Percentiles rank a stretch among this genome's conserved stretches.
Evolutionary conservation across 306 rosid genomes (phyloP).

Genomic region (Lotus japonicus): DNA sequence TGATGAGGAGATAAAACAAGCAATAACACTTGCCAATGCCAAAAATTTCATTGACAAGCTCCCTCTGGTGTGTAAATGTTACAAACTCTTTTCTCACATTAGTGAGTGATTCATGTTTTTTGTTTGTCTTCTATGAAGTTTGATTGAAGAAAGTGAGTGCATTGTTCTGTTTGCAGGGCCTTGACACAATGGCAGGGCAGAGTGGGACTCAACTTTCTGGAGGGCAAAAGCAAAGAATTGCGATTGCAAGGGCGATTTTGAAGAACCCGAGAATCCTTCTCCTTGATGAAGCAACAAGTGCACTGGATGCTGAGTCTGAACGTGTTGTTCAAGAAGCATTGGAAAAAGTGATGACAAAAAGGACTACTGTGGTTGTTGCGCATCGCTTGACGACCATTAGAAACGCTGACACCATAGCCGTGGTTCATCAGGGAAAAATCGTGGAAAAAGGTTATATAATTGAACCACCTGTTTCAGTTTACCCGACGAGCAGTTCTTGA

Average conservation of each 20-base stretch:
- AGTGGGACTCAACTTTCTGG: conserved; percentile 92
- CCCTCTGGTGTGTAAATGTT: conserved; percentile 41
- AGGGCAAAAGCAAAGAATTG: conserved; percentile 96
- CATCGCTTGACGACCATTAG: conserved; percentile 88
- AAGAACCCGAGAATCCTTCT: conserved; percentile 85
- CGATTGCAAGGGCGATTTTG: conserved; percentile 88
- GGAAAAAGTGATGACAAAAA: conserved; percentile 46
- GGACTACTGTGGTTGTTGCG: conserved; percentile 85
- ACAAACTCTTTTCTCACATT: background rate
- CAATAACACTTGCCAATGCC: conserved; percentile 79
- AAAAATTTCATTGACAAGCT: conserved; percentile 72
- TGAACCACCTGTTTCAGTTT: background rate
- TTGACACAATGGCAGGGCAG: conserved; percentile 78
- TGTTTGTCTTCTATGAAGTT: background rate
- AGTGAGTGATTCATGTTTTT: background rate
- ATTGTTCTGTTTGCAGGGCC: conserved; percentile 46
- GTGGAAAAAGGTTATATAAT: conserved; percentile 59
- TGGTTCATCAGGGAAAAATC: conserved; percentile 77
- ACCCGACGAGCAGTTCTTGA: background rate
- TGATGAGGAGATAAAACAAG: conserved; percentile 49
- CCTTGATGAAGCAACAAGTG: conserved; percentile 95
- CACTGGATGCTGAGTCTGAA: conserved; percentile 87
- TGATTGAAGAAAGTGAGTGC: background rate
- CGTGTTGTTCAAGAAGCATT: conserved; percentile 86
- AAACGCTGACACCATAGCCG: conserved; percentile 76